Evolutionary conservation across 1,284 basidiomycete genomes (phyloP).

Genomic region (Coniophora puteana): DNA sequence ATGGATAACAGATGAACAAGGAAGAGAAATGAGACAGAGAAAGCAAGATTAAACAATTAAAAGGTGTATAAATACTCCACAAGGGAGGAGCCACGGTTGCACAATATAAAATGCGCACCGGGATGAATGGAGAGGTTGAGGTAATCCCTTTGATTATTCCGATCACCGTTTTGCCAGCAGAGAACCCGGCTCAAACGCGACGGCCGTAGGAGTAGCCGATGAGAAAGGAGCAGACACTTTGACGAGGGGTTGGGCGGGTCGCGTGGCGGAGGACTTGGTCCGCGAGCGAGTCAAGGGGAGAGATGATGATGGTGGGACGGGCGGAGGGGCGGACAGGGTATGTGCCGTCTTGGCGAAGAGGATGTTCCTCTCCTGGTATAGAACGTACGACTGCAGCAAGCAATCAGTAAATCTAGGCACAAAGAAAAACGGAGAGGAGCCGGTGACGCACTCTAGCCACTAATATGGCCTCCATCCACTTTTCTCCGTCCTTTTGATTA

Average conservation of each 20-base stretch:
- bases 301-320: constrained; percentile 25
- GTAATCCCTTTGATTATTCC: too few species aligned
- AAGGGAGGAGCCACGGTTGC: too few species aligned
- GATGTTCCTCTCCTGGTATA: constrained; percentile 72
- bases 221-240: constrained; percentile 30
- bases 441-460: constrained; percentile 63
- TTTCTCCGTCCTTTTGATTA: constrained; percentile 63
- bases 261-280: constrained; percentile 28
- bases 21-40: too few species aligned
- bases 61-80: too few species aligned
- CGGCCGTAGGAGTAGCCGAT: constrained; percentile 27
- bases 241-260: constrained; percentile 28
- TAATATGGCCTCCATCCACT: constrained; percentile 70
- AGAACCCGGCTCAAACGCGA: constrained; percentile 65
- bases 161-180: constrained; percentile 49
- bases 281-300: constrained; percentile 26
- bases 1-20: too few species aligned
- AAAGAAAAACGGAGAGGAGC: background rate
- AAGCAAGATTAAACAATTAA: too few species aligned
- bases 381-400: constrained; percentile 63
- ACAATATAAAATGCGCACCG: too few species aligned
- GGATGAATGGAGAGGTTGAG: too few species aligned
- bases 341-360: constrained; percentile 53
- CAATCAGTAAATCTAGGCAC: constrained; percentile 11
- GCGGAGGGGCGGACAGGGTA: too few species aligned